These are phyloP conservation scores for Fomitopsis pinicola DNA, from an alignment of 1,284 basidiomycete species.

Conservation along the genomic window DNA sequence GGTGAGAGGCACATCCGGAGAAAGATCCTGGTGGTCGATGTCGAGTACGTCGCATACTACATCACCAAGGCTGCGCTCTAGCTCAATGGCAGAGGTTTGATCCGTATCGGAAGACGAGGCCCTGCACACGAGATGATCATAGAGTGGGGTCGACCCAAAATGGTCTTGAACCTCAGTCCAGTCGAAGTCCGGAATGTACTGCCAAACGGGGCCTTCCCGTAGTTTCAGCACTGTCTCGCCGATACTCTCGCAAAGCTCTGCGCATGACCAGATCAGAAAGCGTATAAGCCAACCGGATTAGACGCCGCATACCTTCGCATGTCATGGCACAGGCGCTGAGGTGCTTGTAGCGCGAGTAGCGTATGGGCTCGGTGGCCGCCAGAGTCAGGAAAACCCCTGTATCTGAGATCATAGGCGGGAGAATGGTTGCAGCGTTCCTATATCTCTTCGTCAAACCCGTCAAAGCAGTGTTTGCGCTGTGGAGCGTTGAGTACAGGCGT, in stretches of 20 bases:
- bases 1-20: constrained; percentile 33
- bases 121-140: constrained; percentile 18
- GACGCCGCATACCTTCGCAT: constrained; percentile 19
- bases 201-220: constrained; percentile 14
- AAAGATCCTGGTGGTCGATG: constrained; percentile 29
- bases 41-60: constrained; percentile 25
- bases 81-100: neutral
- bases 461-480: constrained; percentile 34
- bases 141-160: constrained; percentile 21
- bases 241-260: constrained; percentile 30
- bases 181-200: constrained; percentile 30
- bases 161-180: constrained; percentile 21
- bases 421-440: constrained; percentile 33
- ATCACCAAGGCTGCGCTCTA: neutral
- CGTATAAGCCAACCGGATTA: constrained; percentile 4
- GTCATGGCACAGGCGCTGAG: constrained; percentile 24
- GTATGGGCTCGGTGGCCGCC: constrained; percentile 5
- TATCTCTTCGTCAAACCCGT: constrained; percentile 25
- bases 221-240: constrained; percentile 25
- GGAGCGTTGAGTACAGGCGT: neutral
- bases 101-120: neutral
- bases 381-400: constrained; percentile 11
- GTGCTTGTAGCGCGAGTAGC: constrained; percentile 12
- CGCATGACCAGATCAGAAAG: constrained; percentile 10
- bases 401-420: constrained; percentile 32